Percentiles rank a stretch among this genome's conserved stretches.
Evolutionary conservation across 2,329 filamentous ascomycete genomes (phyloP).

Genomic region (Talaromyces rugulosus): DNA sequence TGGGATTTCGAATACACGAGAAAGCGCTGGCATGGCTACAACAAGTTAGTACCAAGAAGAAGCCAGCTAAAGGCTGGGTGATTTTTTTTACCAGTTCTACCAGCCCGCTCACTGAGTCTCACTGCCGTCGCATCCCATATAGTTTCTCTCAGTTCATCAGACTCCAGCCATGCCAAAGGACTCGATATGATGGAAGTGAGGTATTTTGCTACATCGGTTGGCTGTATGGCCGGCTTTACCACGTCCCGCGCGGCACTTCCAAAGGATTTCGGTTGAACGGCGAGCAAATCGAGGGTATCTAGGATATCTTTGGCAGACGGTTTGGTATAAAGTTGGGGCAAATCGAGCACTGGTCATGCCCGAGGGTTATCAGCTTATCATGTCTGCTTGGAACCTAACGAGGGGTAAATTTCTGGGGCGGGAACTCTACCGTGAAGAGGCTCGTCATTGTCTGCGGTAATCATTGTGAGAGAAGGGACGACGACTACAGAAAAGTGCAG

Average conservation of each 20-base stretch:
- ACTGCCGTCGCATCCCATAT: conserved; percentile 73
- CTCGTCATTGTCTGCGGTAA: conserved; percentile 29
- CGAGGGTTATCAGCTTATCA: conserved; percentile 27
- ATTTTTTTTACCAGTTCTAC: conserved; percentile 56
- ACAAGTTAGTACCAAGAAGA: conserved; percentile 10
- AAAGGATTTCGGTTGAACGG: conserved; percentile 57
- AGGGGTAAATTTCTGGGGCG: conserved; percentile 13
- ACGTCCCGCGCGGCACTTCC: conserved; percentile 23
- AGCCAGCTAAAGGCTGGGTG: neutral
- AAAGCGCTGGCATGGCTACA: conserved; percentile 59
- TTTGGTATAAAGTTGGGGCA: conserved; percentile 78
- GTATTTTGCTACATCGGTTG: conserved; percentile 40
- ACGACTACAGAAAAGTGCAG: conserved; percentile 1
- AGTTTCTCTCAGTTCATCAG: conserved; percentile 38
- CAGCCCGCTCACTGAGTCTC: conserved; percentile 79
- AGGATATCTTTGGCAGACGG: conserved; percentile 64
- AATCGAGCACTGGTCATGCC: conserved; percentile 56
- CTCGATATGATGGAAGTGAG: conserved; percentile 46
- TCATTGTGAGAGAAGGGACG: conserved; percentile 23
- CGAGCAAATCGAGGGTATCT: conserved; percentile 61
- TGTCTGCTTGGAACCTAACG: conserved; percentile 14
- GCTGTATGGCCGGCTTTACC: conserved; percentile 31
- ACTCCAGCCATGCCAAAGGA: conserved; percentile 41
- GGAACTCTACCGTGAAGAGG: conserved; percentile 34
- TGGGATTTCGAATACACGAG: conserved; percentile 57